Evolutionary conservation across 176 grass and related monocot genomes (phyloP).

Genomic region (Bolboschoenus planiculmis): DNA sequence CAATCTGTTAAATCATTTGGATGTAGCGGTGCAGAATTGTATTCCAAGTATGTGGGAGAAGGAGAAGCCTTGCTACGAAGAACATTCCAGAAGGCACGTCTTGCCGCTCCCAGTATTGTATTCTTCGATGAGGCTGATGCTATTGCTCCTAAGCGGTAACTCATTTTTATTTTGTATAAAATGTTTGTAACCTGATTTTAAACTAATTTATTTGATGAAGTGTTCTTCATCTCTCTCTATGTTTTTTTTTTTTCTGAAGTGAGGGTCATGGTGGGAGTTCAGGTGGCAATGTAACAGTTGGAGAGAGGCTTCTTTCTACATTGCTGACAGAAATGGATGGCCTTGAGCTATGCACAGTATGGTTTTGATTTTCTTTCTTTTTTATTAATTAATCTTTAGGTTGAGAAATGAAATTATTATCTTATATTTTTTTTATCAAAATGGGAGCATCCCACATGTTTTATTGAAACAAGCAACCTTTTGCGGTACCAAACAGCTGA

Average conservation of each 20-base stretch:
- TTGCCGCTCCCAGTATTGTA: constrained; percentile 80
- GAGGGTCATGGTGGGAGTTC: constrained; percentile 38
- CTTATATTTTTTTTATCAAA: constrained; percentile 3
- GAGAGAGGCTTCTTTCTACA: constrained; percentile 80
- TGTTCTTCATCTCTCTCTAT: background rate
- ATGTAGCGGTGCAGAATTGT: constrained; percentile 70
- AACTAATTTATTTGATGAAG: background rate
- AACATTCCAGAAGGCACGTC: constrained; percentile 83
- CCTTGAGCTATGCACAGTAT: constrained; percentile 62
- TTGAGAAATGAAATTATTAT: background rate
- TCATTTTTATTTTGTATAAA: background rate
- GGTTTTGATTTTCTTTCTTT: background rate
- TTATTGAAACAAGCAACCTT: background rate
- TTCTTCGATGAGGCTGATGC: constrained; percentile 83
- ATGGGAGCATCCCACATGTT: too few species aligned
- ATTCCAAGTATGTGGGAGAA: constrained; percentile 97
- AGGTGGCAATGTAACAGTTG: constrained; percentile 50
- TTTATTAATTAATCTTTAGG: background rate
- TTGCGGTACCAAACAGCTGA: background rate
- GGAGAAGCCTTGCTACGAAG: constrained; percentile 67
- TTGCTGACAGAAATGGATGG: constrained; percentile 97
- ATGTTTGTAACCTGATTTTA: background rate
- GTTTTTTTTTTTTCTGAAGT: constrained; percentile 25
- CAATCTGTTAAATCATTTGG: constrained; percentile 20
- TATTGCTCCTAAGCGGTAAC: constrained; percentile 78